Base-by-base conservation (phyloP, 2,329 filamentous ascomycete species). In the Cercospora zeina region DNA sequence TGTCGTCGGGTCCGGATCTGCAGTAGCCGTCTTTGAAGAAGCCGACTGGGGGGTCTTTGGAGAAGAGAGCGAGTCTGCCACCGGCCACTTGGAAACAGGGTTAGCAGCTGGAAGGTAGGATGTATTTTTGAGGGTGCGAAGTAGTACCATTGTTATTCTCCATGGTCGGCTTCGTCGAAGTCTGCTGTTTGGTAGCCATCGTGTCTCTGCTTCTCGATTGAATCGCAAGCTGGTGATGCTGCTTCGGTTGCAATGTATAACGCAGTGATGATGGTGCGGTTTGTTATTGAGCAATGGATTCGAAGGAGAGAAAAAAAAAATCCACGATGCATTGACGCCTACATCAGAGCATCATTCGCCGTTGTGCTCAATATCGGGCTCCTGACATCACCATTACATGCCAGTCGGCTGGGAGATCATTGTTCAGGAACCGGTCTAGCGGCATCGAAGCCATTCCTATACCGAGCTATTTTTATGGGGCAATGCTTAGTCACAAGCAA, bases 91-190 rank as follows among this genome's bases (percentile, higher is more conserved):
- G 19, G 24, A 33, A 31, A 4, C 27, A 31, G 13, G 27, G 11
- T 59, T 30, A 59, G 34, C 51, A 14, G 10, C 14, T 8, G 9
- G 50, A 19, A 34, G 19, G 21, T 5, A 19, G 37, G 13, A 10
- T 5, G 2, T 1, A 19, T 16, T 39, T 21, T 42, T 8, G 7
- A 31, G 36, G 54, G 9, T 30, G 4, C 31, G 8, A 34, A 34
- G 31, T 8, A 36, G 30, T 65, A 68, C 66, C 66, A 54, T 63
- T 67, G 45, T 68, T 67, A 62, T 68, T 63, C 65, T 67, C 65
- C 62, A 68, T 65, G 34, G 56, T 67, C 11, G 66, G 65, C 62
- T 67, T 68, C 47, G 65, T 68, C 14, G 66, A 68, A 11, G 63
- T 68, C 24, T 67, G 62, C 30, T 61, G 57, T 34, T 67, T 65